A percentile compares a stretch with the other conserved stretches of the same genome.
These are phyloP conservation scores for Phytopythium boreale DNA, from an alignment of 352 stramenopile species.

Conservation along the genomic window DNA sequence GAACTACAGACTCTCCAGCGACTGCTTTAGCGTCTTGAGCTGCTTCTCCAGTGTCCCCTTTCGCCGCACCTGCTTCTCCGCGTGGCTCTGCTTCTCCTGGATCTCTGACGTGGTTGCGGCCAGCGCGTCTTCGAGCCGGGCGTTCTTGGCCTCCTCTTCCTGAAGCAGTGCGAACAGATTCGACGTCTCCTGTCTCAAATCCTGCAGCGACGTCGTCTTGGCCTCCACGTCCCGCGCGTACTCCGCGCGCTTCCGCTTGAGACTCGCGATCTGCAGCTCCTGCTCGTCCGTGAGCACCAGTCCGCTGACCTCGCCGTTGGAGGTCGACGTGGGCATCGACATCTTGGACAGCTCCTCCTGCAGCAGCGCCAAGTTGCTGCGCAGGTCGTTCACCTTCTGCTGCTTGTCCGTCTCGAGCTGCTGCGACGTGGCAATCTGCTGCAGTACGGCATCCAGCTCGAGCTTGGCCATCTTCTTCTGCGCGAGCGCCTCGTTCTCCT, in stretches of 20 bases:
- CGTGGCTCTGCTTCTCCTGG: slow-evolving; percentile 56
- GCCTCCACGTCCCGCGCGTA: slow-evolving; percentile 66
- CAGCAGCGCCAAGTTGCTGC: slow-evolving; percentile 55
- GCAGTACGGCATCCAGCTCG: slow-evolving; percentile 65
- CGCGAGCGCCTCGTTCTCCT: slow-evolving; percentile 63
- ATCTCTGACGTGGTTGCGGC: slow-evolving; percentile 39
- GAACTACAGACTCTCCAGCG: slow-evolving; percentile 43
- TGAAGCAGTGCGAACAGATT: slow-evolving; percentile 61
- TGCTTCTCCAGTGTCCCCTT: slow-evolving; percentile 69
- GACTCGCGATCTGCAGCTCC: slow-evolving; percentile 59
- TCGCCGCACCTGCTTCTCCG: slow-evolving; percentile 58
- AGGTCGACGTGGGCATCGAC: slow-evolving; percentile 28
- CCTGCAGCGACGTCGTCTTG: slow-evolving; percentile 63
- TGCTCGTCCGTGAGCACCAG: slow-evolving; percentile 69
- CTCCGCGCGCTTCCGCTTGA: slow-evolving; percentile 71
- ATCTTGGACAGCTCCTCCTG: slow-evolving; percentile 66
- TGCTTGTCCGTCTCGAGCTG: slow-evolving; percentile 74
- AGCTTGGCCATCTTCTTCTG: slow-evolving; percentile 73
- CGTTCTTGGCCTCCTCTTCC: slow-evolving; percentile 62
- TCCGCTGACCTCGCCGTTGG: background rate
- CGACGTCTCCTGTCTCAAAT: slow-evolving; percentile 59
- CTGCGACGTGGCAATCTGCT: slow-evolving; percentile 55
- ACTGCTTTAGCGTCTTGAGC: slow-evolving; percentile 66
- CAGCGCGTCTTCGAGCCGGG: slow-evolving; percentile 52
- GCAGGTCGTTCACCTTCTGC: slow-evolving; percentile 65